phyloP scores from a whole-genome alignment of 1,284 basidiomycete species.

The Ganoderma boninense region DNA sequence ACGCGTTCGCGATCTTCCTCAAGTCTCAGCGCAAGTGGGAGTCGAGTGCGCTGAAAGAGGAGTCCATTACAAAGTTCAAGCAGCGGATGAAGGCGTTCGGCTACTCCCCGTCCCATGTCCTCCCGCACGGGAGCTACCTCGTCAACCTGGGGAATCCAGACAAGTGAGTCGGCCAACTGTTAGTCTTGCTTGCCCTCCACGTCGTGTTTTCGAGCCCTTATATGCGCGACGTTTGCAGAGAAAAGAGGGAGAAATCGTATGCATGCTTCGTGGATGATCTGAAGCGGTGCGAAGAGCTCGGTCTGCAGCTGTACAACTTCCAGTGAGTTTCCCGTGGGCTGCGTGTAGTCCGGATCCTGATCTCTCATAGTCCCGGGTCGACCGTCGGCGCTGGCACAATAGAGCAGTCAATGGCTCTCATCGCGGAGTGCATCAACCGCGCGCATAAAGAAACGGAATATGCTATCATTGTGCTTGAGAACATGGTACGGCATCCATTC shows the following conservation, averaged over 20 bases:
- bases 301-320: conserved; percentile 83
- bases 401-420: conserved; percentile 68
- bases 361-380: conserved; percentile 72
- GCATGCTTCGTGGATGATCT: conserved; percentile 87
- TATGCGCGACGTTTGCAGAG: conserved; percentile 47
- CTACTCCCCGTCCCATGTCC: conserved; percentile 65
- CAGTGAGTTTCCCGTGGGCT: conserved; percentile 61
- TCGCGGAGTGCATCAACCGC: conserved; percentile 80
- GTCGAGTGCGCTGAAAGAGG: conserved; percentile 62
- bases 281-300: conserved; percentile 81
- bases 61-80: conserved; percentile 64
- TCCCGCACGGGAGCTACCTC: conserved; percentile 89
- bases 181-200: neutral
- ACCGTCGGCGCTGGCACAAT: conserved; percentile 74
- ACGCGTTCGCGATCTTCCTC: conserved; percentile 85
- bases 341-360: neutral
- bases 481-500: conserved; percentile 65
- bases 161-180: conserved; percentile 50
- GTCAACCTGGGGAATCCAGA: conserved; percentile 89
- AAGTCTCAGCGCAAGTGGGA: conserved; percentile 87
- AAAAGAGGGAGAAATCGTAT: conserved; percentile 82
- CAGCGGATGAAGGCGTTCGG: conserved; percentile 62
- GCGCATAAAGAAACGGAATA: conserved; percentile 75
- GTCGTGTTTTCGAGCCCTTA: neutral
- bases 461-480: conserved; percentile 82